Evolutionary conservation across 148 eudicot species (phyloP), one percentile per base, ranked within the genome.

Genomic region (Cornus suecica): DNA sequence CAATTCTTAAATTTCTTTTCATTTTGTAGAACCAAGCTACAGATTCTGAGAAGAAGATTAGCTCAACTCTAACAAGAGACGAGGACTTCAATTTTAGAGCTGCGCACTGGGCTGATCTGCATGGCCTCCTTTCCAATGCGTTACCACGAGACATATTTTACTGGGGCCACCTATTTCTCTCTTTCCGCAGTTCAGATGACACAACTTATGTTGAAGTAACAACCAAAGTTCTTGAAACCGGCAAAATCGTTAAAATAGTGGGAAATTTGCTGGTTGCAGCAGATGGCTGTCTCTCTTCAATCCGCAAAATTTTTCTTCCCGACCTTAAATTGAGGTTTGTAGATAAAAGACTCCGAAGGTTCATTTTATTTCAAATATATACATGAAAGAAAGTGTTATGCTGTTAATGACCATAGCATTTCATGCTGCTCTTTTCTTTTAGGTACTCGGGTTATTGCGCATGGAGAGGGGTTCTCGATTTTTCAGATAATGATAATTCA

Each of bases 381-480:
- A 20, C 58, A 11, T 14, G n/a, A 14, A 52, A 52, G 5, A 52
- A 20, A 52, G 16, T n/a, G 20, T 20, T 58, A 25, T 58, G 20
- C n/a, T 58, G 23, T 25, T n/a, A 58, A 58, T 22, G 8, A 58
- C 62, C 20, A 0, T 58, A 58, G 62, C n/a, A 18, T n/a, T 22
- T 58, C 23, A 58, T 22, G 62, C 23, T 58, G 25, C 8, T 29
- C 8, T 74, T 66, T 72, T n/a, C 48, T 23, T 72, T 64, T 42
- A 89, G 94, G 85, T 92, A 90, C 70, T 75, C 97, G 68, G 98
- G 98, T 48, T 94, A 91, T 64, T 91, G 94, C 83, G 98, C 97
- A 65, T 91, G 98, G 98, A 90, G 97, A 87, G 98, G 98, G 28
- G 88, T 94, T 62, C 82, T 91, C 29, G 94, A 91, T 78, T 87